Evolutionary conservation across 306 rosid genomes (phyloP).

Genomic region (Nissolia schottii): DNA sequence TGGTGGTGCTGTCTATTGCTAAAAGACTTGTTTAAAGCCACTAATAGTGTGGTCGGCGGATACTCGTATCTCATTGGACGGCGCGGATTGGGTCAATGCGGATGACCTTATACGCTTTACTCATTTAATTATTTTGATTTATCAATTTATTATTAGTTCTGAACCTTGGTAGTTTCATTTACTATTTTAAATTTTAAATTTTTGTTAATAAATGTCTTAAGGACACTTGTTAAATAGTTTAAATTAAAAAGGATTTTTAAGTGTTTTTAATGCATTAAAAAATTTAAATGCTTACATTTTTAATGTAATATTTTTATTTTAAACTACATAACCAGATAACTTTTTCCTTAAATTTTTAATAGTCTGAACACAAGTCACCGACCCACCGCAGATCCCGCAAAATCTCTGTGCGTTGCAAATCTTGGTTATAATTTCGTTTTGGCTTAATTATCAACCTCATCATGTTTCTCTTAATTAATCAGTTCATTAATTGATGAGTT

Average conservation of each 20-base stretch:
- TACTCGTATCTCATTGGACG: slow-evolving; percentile 54
- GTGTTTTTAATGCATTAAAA: too few species aligned
- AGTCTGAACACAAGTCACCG: slow-evolving; percentile 38
- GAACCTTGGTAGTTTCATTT: neutral
- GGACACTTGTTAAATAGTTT: too few species aligned
- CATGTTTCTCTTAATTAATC: neutral
- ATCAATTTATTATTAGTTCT: neutral
- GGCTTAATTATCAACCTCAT: slow-evolving; percentile 10
- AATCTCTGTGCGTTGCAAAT: slow-evolving; percentile 44
- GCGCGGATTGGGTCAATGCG: slow-evolving; percentile 32
- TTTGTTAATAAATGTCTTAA: too few species aligned
- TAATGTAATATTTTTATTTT: too few species aligned
- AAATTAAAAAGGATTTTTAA: too few species aligned
- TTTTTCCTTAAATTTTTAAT: neutral
- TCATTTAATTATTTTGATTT: neutral
- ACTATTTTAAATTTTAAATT: too few species aligned
- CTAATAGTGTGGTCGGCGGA: slow-evolving; percentile 45
- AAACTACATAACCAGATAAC: too few species aligned
- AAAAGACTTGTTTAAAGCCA: slow-evolving; percentile 8
- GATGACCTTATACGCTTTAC: neutral
- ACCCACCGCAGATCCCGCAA: slow-evolving; percentile 44
- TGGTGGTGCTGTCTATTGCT: neutral
- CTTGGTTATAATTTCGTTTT: slow-evolving; percentile 30
- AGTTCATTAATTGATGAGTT: slow-evolving; percentile 5
- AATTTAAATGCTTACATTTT: too few species aligned